Evolutionary conservation across 768 basidiomycete genomes (phyloP), one percentile per base, ranked within the genome.

Genomic region (Nevesoporus exiguus): DNA sequence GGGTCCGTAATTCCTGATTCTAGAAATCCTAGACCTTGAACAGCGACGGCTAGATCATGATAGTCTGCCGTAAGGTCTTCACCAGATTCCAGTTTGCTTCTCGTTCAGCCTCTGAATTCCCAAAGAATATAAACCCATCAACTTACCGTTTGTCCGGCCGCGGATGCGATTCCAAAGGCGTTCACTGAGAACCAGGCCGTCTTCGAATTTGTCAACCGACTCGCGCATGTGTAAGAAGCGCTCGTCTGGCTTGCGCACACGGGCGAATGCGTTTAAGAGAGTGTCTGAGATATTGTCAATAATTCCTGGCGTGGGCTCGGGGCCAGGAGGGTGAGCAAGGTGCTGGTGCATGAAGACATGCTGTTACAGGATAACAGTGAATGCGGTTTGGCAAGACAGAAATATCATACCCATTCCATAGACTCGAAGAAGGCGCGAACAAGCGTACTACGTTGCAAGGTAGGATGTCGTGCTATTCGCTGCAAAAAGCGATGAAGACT

Each of bases 1-100:
- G 93, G 95, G 65, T 99, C 97, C 43, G 97, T 99, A 60, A 99
- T 99, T 36, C 97, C 97, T 58, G 91, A 93, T 72, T 99, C 97
- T 59, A 99, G 81, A 74, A 98, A 98, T 61, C 96, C 97, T 56
- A 99, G 81, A 47, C 95, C 96, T 70, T 98, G 96, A 44, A 97
- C 93, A 40, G 93, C 89, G 58, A 94, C 90, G 41, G 97, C 94
- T 59, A 98, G 77, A 73, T 98, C 97, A 68, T 98, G 93, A 72
- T 99, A 99, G 77, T 99, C 97, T 59, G 85, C 85, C 56, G 93
- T 90, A 45, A 99, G 84, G 80, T 99, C 97, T 97, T 86, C 82
- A 80, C 76, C 83, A 68, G 82, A 84, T 82, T 85, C 85, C 76
- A 79, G 79, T 72, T 84, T 79, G 69, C 85, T 86, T 86, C 88